phyloP scores from a whole-genome alignment of 1,284 basidiomycete species.

The Ustilago loliicola region DNA sequence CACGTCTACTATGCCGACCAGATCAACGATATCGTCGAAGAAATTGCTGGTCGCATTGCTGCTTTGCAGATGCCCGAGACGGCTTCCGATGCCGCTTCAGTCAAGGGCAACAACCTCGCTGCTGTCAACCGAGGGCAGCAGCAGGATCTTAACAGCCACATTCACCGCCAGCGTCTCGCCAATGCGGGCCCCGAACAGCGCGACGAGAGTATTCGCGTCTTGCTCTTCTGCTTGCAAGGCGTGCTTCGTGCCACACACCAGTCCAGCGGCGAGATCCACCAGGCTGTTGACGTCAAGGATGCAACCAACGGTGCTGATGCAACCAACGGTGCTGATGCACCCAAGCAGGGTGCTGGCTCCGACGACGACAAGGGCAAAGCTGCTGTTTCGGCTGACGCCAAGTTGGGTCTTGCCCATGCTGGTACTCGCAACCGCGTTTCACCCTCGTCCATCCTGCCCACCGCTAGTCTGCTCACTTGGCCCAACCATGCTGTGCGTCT shows the following conservation, averaged over 20 bases:
- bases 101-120: conserved; percentile 70
- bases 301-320: not conserved
- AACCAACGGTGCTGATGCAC: not conserved
- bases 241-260: conserved; percentile 79
- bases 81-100: conserved; percentile 68
- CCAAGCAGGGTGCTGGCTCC: conserved; percentile 6
- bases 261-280: conserved; percentile 71
- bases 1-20: conserved; percentile 97
- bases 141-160: conserved; percentile 44
- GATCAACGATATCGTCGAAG: conserved; percentile 90
- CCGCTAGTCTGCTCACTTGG: conserved; percentile 55
- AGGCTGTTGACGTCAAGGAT: conserved; percentile 44
- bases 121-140: conserved; percentile 46
- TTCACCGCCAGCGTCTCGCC: conserved; percentile 61
- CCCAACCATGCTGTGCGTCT: conserved; percentile 58
- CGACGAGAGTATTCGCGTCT: conserved; percentile 80
- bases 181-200: conserved; percentile 70
- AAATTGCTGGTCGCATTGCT: conserved; percentile 83
- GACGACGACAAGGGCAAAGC: conserved; percentile 51
- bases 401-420: conserved; percentile 45
- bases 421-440: conserved; percentile 59
- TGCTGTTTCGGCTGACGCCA: conserved; percentile 20
- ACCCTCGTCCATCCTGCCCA: conserved; percentile 45
- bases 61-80: conserved; percentile 78
- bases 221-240: conserved; percentile 80